Percentiles rank a stretch among this genome's conserved stretches.
Conservation (phyloP, 2,329 filamentous ascomycete species). For the Fusarium buharicum region DNA sequence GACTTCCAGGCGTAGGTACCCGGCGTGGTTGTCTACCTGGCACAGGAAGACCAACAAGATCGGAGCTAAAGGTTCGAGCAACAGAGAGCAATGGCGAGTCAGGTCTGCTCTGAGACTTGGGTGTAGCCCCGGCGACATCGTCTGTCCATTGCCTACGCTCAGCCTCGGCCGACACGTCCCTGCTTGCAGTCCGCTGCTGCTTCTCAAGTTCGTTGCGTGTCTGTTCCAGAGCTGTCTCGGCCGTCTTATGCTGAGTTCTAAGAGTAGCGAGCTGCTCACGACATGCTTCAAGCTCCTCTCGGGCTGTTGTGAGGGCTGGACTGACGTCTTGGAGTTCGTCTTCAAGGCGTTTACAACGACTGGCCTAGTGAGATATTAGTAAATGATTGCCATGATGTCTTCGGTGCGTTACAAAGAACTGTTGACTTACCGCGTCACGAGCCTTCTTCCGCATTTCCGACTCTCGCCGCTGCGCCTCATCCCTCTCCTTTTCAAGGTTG, state of each 20-base stretch:
- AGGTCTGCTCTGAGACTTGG: conserved; percentile 62
- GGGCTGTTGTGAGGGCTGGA: conserved; percentile 70
- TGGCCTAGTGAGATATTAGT: conserved; percentile 61
- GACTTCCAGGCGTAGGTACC: conserved; percentile 60
- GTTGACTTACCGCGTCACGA: conserved; percentile 77
- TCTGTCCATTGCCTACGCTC: conserved; percentile 64
- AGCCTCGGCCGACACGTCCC: conserved; percentile 51
- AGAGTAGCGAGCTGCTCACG: conserved; percentile 70
- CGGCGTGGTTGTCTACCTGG: conserved; percentile 49
- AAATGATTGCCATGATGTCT: neutral
- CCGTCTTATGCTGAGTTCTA: conserved; percentile 71
- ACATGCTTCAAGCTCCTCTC: conserved; percentile 70
- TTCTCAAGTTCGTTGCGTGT: conserved; percentile 62
- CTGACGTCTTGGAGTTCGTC: conserved; percentile 82
- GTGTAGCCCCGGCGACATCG: conserved; percentile 56
- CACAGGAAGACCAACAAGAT: conserved; percentile 60
- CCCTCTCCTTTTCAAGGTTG: conserved; percentile 87
- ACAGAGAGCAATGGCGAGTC: conserved; percentile 65
- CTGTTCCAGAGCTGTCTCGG: conserved; percentile 72
- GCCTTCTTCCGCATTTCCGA: conserved; percentile 89
- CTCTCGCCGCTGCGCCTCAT: conserved; percentile 85
- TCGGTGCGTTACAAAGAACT: neutral
- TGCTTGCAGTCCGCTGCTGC: conserved; percentile 51
- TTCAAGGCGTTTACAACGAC: conserved; percentile 73
- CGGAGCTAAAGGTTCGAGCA: conserved; percentile 64